These are phyloP conservation scores for Diutina ranongensis DNA, from an alignment of 1,139 yeast species.

Conservation along the genomic window DNA sequence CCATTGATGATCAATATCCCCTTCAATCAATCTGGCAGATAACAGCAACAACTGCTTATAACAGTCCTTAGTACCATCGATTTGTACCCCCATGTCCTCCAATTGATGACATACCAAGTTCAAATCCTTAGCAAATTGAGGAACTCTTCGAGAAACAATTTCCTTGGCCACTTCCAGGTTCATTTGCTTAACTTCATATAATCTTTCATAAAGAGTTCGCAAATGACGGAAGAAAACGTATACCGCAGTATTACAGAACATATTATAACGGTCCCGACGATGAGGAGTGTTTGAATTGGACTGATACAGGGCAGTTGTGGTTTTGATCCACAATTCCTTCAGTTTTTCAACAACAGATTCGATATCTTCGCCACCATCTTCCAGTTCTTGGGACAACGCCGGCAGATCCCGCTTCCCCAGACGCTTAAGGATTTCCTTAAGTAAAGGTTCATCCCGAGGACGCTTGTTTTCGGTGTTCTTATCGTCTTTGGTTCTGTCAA, in stretches of 20 bases:
- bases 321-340: conserved; percentile 55
- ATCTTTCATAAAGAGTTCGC: conserved; percentile 70
- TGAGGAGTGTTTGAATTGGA: not conserved
- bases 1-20: conserved; percentile 89
- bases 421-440: conserved; percentile 1
- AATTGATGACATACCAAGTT: conserved; percentile 74
- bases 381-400: conserved; percentile 7
- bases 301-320: conserved; percentile 26
- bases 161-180: conserved; percentile 62
- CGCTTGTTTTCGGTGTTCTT: no score
- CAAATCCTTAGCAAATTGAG: conserved; percentile 82
- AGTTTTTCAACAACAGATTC: conserved; percentile 34
- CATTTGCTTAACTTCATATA: conserved; percentile 63
- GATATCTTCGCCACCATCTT: conserved; percentile 3
- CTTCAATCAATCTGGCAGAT: conserved; percentile 72
- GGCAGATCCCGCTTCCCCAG: not conserved
- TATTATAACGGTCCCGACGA: conserved; percentile 45
- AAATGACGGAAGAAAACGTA: conserved; percentile 86
- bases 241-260: conserved; percentile 85
- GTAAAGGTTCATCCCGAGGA: not conserved
- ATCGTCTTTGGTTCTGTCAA: no score
- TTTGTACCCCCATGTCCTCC: conserved; percentile 67
- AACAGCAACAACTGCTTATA: conserved; percentile 66
- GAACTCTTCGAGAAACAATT: conserved; percentile 49
- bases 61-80: conserved; percentile 56